Evolutionary conservation across 2,329 filamentous ascomycete species (phyloP), one percentile per base, ranked within the genome.

Genomic region (Talaromyces funiculosus): DNA sequence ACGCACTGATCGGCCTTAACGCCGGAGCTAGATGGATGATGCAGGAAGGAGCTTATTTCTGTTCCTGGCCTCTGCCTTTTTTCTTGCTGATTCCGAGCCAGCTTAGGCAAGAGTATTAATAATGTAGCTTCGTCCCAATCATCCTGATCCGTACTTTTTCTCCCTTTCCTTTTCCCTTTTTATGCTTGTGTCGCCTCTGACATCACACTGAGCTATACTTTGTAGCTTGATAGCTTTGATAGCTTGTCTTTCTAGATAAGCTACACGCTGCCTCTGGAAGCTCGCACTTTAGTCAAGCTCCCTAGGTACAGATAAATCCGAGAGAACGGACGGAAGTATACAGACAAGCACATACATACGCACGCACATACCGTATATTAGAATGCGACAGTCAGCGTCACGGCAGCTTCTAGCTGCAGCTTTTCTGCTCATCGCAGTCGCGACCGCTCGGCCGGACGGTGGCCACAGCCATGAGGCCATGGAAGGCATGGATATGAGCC

Each of bases 391-490:
- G 16, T 57, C 40, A 33, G 9, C 20, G 12, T 24, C 56, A 14
- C 37, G 51, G 55, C 57, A n/a, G 22, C 57, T 71, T 33, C 63
- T 72, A 18, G 69, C 65, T 62, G 70, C 68, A 49, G 61, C 66
- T 22, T 61, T 42, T 18, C 64, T 69, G 22, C 60, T 73, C n/a
- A 58, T 76, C 37, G 68, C 66, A 31, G 66, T 69, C 9, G 61
- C 70, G 35, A 70, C 67, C 40, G 71, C 66, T 58, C 60, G 47
- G 1, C 54, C 47, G 9, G 55, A 57, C 35, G 43, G 54, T 18
- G 73, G 68, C 22, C 74, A 76, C 37, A 70, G 72, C 53, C 59
- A 61, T 35, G 59, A 40, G 29, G 24, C 20, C 12, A 70, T 72
- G 53, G 69, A 69, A 37, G 64, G 66, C 16, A 73, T 72, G 68